Percentiles rank a stretch among this genome's conserved stretches.
Conservation (phyloP, 208 protist genomes). For the Wallacemonas sp. region DNA sequence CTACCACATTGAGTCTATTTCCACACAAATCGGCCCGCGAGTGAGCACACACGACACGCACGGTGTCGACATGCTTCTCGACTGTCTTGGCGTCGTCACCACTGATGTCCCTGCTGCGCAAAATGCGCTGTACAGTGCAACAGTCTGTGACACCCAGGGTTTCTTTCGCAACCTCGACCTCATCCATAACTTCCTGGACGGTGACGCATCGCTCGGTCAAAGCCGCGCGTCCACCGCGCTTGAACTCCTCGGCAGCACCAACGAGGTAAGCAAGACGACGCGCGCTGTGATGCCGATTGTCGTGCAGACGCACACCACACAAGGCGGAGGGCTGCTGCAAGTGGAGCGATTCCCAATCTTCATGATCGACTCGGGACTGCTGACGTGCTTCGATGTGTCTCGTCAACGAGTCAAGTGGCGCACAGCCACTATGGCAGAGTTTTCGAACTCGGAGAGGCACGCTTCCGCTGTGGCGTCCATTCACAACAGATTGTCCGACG, state of each 20-base stretch:
- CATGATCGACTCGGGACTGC: conserved; percentile 80
- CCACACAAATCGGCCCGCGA: conserved; percentile 55
- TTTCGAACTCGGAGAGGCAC: conserved; percentile 24
- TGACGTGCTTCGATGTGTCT: conserved; percentile 81
- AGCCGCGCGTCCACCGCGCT: conserved; percentile 53
- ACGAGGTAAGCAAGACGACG: conserved; percentile 52
- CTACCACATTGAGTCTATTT: conserved; percentile 68
- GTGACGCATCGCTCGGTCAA: conserved; percentile 44
- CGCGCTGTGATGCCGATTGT: conserved; percentile 64
- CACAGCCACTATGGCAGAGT: conserved; percentile 60
- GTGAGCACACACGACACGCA: conserved; percentile 32
- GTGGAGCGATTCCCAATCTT: conserved; percentile 83
- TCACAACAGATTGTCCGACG: background rate
- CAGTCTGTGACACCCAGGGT: conserved; percentile 81
- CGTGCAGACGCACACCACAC: conserved; percentile 64
- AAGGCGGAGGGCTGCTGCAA: conserved; percentile 47
- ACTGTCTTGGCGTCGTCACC: conserved; percentile 72
- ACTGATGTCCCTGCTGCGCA: conserved; percentile 49
- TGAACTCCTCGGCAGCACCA: conserved; percentile 82
- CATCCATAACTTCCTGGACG: conserved; percentile 78
- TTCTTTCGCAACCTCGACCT: conserved; percentile 77
- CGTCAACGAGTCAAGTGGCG: conserved; percentile 78
- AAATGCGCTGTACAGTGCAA: conserved; percentile 54
- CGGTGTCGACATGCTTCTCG: conserved; percentile 56
- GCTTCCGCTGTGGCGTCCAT: conserved; percentile 28